Percentiles rank a stretch among this genome's conserved stretches.
phyloP scores from a whole-genome alignment of 768 basidiomycete genomes.

The Suillus brevipes region DNA sequence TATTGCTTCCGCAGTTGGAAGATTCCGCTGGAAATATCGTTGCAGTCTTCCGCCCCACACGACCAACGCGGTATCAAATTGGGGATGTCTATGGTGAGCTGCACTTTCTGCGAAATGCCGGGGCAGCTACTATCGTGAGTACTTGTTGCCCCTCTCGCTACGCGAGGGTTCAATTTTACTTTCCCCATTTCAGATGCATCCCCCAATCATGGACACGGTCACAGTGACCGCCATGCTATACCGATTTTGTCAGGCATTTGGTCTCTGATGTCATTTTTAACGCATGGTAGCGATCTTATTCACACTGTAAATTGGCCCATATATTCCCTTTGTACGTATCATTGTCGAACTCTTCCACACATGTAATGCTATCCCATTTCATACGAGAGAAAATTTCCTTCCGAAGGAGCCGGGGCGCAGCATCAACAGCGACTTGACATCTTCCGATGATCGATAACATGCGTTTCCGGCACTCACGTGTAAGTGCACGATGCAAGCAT shows the following conservation, averaged over 20 bases:
- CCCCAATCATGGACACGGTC: conserved; percentile 88
- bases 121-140: conserved; percentile 77
- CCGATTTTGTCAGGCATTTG: conserved; percentile 64
- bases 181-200: conserved; percentile 61
- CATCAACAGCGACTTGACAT: conserved; percentile 18
- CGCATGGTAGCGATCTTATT: conserved; percentile 21
- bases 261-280: conserved; percentile 36
- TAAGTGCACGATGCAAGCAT: conserved; percentile 30
- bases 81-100: conserved; percentile 87
- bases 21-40: conserved; percentile 69
- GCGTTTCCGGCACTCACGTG: conserved; percentile 33
- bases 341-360: conserved; percentile 26
- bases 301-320: conserved; percentile 34
- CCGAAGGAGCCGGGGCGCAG: conserved; percentile 22
- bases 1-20: conserved; percentile 53
- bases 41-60: conserved; percentile 78
- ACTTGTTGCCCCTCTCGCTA: conserved; percentile 16
- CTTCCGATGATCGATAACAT: conserved; percentile 23
- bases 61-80: conserved; percentile 78
- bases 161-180: conserved; percentile 25
- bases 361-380: conserved; percentile 32
- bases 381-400: conserved; percentile 26
- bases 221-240: conserved; percentile 85
- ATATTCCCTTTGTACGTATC: conserved; percentile 33
- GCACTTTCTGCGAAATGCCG: conserved; percentile 77